These are phyloP conservation scores for Botrytis squamosa DNA, from an alignment of 2,329 filamentous ascomycete genomes.

Conservation along the genomic window DNA sequence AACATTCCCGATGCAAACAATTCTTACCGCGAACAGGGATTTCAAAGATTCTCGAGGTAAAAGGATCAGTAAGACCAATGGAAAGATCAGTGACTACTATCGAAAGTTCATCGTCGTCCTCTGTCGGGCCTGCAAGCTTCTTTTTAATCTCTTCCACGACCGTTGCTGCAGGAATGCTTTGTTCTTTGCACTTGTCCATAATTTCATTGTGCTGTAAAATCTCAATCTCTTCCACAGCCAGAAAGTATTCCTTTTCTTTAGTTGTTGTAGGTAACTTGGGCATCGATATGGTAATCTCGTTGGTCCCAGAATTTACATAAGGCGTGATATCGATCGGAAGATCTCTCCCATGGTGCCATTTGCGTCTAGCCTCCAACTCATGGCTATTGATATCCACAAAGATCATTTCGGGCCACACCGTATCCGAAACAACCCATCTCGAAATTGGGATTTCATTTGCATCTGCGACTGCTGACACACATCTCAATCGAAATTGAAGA, in stretches of 20 bases:
- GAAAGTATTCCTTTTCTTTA: constrained; percentile 49
- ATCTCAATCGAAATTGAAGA: constrained; percentile 66
- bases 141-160: constrained; percentile 58
- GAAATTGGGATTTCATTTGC: constrained; percentile 39
- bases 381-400: constrained; percentile 66
- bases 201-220: constrained; percentile 49
- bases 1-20: constrained; percentile 83
- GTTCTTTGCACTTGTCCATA: constrained; percentile 42
- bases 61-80: constrained; percentile 66
- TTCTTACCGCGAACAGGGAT: constrained; percentile 67
- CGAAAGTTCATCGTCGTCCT: constrained; percentile 56
- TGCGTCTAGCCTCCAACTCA: constrained; percentile 57
- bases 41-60: constrained; percentile 62
- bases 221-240: constrained; percentile 70
- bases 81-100: constrained; percentile 57
- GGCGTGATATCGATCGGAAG: constrained; percentile 71
- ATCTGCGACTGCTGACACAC: constrained; percentile 46
- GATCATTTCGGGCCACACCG: constrained; percentile 68
- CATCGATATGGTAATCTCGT: constrained; percentile 31
- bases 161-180: constrained; percentile 46
- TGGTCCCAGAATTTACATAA: constrained; percentile 37
- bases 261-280: constrained; percentile 37
- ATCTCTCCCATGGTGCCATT: constrained; percentile 72
- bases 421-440: constrained; percentile 63
- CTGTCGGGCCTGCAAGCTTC: constrained; percentile 44